Evolutionary conservation across 805 yeast genomes (phyloP), one percentile per base, ranked within the genome.

Genomic region (Wickerhamomyces rabaulensis): DNA sequence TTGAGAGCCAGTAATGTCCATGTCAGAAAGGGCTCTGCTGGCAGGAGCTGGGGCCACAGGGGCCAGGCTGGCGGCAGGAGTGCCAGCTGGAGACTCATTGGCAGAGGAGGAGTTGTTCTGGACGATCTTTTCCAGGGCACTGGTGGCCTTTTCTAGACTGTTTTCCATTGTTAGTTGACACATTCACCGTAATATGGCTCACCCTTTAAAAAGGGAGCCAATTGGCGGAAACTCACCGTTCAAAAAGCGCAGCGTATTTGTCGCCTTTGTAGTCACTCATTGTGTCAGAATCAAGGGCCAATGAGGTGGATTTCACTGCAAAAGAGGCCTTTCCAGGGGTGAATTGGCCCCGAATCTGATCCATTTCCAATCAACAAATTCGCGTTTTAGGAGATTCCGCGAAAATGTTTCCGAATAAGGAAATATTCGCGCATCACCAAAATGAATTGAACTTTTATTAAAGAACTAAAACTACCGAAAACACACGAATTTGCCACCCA

Each of bases 101-200:
- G 20, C 40, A 15, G 46, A 43, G 12, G 42, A 27, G 8, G 44
- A 12, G 45, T 60, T 52, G 40, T 52, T 56, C 40, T 41, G 31
- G 22, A 60, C 61, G 37, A 60, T 60, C 20, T 35, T 25, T 47
- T 60, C 64, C 19, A 60, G 41, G 16, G 62, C 60, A 12, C 52
- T 41, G 8, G 64, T 59, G 9, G 64, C 64, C 48, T 41, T 57
- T 38, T 60, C 64, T 2, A 60, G 51, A 49, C 61, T 54, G 35
- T n/a, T 23, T 10, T 31, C 9, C 25, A 9, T 9, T 17, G 19
- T 13, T 33, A 15, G 37, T 19, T 22, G 19, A 29, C 29, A 36
- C 22, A 36, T 19, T 19, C 25, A n/a, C n/a, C n/a, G n/a, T n/a
- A n/a, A n/a, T n/a, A n/a, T n/a, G n/a, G n/a, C n/a, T n/a, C n/a